phyloP scores from a whole-genome alignment of 2,329 filamentous ascomycete genomes.

The Ophiostoma montium region DNA sequence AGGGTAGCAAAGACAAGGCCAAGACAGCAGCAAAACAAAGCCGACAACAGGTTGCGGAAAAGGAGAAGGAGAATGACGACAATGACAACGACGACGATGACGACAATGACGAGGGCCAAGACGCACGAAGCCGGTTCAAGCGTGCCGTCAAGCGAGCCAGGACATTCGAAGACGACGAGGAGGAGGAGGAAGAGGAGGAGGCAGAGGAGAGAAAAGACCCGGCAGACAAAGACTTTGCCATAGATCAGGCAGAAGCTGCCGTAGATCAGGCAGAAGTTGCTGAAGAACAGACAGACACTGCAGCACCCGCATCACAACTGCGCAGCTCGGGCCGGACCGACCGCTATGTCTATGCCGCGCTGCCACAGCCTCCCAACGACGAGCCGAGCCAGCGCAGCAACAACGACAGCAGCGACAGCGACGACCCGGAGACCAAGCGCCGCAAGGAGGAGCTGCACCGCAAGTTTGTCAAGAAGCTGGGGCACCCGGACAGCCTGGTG shows the following conservation, averaged over 20 bases:
- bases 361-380: not conserved
- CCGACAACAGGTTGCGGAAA: not conserved
- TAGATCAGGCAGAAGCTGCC: not conserved
- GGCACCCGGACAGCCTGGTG: constrained; percentile 66
- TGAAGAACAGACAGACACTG: not conserved
- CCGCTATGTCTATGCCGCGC: constrained; percentile 4
- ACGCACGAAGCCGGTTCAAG: constrained; percentile 15
- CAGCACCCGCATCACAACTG: not conserved
- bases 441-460: constrained; percentile 58
- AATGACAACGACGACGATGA: not conserved
- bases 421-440: constrained; percentile 20
- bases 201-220: not conserved
- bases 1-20: constrained; percentile 8
- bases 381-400: not conserved
- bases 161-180: not conserved
- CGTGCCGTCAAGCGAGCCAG: constrained; percentile 29
- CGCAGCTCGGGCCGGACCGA: constrained; percentile 7
- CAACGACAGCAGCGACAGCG: constrained; percentile 3
- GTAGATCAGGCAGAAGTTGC: not conserved
- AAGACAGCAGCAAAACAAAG: not conserved
- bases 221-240: not conserved
- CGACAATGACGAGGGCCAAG: not conserved
- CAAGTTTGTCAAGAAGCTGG: constrained; percentile 82
- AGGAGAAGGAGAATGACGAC: not conserved
- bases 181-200: not conserved